Base-by-base conservation (phyloP, 2,329 filamentous ascomycete genomes). In the Hypoxylon sp. region DNA sequence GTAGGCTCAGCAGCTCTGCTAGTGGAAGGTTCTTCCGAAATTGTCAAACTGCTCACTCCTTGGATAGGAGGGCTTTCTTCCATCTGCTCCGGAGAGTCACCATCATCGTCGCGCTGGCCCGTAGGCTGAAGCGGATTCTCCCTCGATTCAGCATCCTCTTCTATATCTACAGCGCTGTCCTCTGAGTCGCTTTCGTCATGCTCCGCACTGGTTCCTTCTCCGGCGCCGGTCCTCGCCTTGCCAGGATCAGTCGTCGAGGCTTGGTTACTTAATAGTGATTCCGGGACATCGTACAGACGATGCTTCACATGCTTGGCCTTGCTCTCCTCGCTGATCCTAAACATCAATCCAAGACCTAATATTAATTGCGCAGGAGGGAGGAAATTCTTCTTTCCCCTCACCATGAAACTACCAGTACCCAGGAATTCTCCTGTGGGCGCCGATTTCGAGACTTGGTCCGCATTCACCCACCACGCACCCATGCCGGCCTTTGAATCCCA, bases 401-500 rank as follows among this genome's bases (percentile, higher is more conserved):
- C 85, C 79, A 90, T 88, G 78, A 99, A 98, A 69, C 88, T 88
- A 17, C 95, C 96, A 0, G 87, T 84, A 0, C 90, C 87, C 5
- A 99, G 80, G 73, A 93, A 95, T 72, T 97, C 94, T 23, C 95
- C 95, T 0, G 87, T 89, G 0, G 90, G 85, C 0, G 91, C 90
- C 34, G 89, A 93, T 80, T 98, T 98, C 9, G 92, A 93, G 0
- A 99, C 93, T 78, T 98, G 94, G 59, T 95, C 90, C 1, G 93
- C 91, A 68, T 91, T 90, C 0, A 97, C 95, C 96, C 96, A 99
- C 91, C 93, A 99, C 7, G 95, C 94, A 17, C 92, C 91, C 92
- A 98, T 97, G 14, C 93, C 89, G 7, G 95, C 95, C 79, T 99
- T 99, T 1, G 93, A 95, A 67, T 98, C 96, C 96, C 96, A 99